Percentiles rank a stretch among this genome's conserved stretches.
Evolutionary conservation across 305 asterid genomes (phyloP).

Genomic region (Fraxinus albicans): DNA sequence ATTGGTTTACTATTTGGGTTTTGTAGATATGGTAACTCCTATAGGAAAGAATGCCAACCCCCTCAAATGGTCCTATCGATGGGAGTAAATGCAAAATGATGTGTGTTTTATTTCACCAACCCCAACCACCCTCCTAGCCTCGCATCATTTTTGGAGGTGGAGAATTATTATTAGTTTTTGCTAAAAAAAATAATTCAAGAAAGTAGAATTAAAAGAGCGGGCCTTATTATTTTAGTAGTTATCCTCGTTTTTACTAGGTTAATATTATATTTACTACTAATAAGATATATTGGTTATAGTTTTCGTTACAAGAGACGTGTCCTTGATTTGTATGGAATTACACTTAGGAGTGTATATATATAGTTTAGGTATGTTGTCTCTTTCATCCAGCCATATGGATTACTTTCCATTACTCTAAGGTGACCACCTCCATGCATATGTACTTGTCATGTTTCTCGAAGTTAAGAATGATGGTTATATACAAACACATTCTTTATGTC

Average conservation of each 20-base stretch:
- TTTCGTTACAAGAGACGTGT: not conserved
- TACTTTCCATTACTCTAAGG: conserved; percentile 21
- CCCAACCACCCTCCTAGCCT: conserved; percentile 44
- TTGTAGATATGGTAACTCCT: not conserved
- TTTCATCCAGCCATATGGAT: conserved; percentile 47
- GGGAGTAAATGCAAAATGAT: conserved; percentile 35
- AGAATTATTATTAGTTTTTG: no score
- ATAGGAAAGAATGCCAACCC: not conserved
- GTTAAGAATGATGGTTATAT: not conserved
- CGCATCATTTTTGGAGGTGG: conserved; percentile 21
- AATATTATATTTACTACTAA: not conserved
- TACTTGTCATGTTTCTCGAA: conserved; percentile 1
- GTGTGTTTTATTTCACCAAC: conserved; percentile 50
- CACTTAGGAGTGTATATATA: not conserved
- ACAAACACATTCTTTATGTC: not conserved
- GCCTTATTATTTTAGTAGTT: not conserved
- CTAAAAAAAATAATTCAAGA: no score
- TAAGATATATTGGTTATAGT: not conserved
- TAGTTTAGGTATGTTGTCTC: conserved; percentile 45
- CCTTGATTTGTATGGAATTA: not conserved
- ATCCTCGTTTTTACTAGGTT: not conserved
- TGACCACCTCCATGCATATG: conserved; percentile 24
- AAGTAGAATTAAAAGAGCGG: not conserved
- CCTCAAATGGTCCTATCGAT: conserved; percentile 25
- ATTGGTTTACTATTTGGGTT: not conserved